Evolutionary conservation across 768 basidiomycete species (phyloP).

Genomic region (Amanita phalloides): DNA sequence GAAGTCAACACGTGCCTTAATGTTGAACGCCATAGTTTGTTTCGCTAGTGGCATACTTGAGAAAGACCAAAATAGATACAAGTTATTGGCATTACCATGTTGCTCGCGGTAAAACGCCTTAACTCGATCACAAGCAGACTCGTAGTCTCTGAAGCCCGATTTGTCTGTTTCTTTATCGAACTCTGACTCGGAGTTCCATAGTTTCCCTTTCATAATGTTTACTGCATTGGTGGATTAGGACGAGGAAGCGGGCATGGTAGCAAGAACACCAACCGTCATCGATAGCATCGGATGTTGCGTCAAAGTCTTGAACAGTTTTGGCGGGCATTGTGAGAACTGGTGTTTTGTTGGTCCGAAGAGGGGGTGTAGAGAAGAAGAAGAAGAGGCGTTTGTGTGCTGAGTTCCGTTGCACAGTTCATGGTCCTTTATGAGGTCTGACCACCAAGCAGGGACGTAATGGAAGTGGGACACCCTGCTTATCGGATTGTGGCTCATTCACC

Average conservation of each 20-base stretch:
- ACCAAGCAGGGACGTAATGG: conserved; percentile 2
- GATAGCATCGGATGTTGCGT: conserved; percentile 35
- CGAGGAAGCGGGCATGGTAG: neutral
- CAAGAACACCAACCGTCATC: conserved; percentile 27
- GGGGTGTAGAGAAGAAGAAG: neutral
- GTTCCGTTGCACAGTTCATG: neutral
- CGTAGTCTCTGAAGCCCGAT: conserved; percentile 58
- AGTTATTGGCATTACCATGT: conserved; percentile 36
- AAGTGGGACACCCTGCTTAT: neutral
- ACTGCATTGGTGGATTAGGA: conserved; percentile 26
- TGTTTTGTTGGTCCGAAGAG: neutral
- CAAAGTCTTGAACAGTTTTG: conserved; percentile 24
- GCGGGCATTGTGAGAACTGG: conserved; percentile 15
- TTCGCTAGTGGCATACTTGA: conserved; percentile 40
- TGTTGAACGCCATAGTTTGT: conserved; percentile 80
- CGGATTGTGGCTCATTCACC: neutral
- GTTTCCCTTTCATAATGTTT: conserved; percentile 53
- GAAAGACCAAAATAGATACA: neutral
- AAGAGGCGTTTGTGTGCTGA: neutral
- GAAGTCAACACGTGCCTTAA: conserved; percentile 67
- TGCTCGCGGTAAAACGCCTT: conserved; percentile 72
- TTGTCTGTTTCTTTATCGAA: conserved; percentile 62
- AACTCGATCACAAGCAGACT: conserved; percentile 67
- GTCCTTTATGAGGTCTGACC: neutral
- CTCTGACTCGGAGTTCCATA: conserved; percentile 46